These are phyloP conservation scores for Fusarium miscanthi DNA, from an alignment of 2,329 filamentous ascomycete genomes.

Conservation along the genomic window DNA sequence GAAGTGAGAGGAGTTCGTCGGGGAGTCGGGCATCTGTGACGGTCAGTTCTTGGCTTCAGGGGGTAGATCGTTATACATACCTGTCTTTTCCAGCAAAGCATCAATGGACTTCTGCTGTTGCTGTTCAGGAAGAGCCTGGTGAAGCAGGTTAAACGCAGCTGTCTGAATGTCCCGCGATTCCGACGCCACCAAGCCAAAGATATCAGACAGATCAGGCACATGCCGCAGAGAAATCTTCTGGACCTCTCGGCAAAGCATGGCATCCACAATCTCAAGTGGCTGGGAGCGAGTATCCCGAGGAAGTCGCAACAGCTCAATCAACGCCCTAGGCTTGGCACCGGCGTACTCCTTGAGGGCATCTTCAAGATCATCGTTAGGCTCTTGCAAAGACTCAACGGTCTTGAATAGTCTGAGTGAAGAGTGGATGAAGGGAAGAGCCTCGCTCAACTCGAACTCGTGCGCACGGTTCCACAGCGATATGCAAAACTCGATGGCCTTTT, in stretches of 20 bases:
- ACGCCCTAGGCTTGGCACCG: conserved; percentile 63
- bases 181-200: conserved; percentile 82
- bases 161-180: conserved; percentile 81
- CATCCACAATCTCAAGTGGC: conserved; percentile 80
- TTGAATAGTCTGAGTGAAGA: conserved; percentile 78
- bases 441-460: conserved; percentile 55
- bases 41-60: conserved; percentile 11
- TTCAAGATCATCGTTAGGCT: conserved; percentile 86
- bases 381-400: conserved; percentile 70
- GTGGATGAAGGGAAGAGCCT: conserved; percentile 72
- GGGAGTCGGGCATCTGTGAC: conserved; percentile 74
- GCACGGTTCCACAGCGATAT: conserved; percentile 66
- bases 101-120: conserved; percentile 89
- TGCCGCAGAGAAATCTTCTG: conserved; percentile 70
- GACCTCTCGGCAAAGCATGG: conserved; percentile 76
- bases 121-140: conserved; percentile 78
- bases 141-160: conserved; percentile 82
- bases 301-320: conserved; percentile 73
- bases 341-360: conserved; percentile 76
- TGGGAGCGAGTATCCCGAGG: conserved; percentile 62
- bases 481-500: conserved; percentile 69
- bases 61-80: conserved; percentile 45
- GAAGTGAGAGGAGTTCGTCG: conserved; percentile 83
- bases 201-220: conserved; percentile 71
- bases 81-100: conserved; percentile 74